Evolutionary conservation across 1,284 basidiomycete genomes (phyloP), one percentile per base, ranked within the genome.

Genomic region (Ganoderma lucidum): DNA sequence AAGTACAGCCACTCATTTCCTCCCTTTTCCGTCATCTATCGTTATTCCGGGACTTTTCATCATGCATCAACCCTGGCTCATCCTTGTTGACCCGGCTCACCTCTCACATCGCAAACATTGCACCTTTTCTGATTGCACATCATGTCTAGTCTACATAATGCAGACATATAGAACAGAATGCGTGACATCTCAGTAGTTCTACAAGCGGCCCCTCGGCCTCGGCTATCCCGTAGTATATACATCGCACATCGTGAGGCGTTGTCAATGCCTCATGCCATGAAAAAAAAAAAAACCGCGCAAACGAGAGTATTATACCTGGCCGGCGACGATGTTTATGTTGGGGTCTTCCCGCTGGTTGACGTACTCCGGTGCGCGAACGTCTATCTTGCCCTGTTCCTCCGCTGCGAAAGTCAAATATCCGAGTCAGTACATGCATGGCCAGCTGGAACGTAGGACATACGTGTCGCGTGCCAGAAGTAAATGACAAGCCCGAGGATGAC

Each of bases 401-500:
- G 93, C 92, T 94, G 73, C 10, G 73, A 30, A 66, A n/a, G 2
- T 19, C 35, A 35, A 48, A 8, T 2, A 48, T 14, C 3, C 37
- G 12, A 67, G 10, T 35, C 30, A 67, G 62, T 1, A 15, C 3
- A 44, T 17, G 15, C 12, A 39, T 28, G 8, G 8, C n/a, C 15
- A 17, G 15, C 9, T 9, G 59, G 17, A 41, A 41, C 39, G 5
- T 0, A 12, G 39, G 39, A 14, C 92, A 77, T 81, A 94, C 93
- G 93, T 51, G 90, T 90, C 17, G 91, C 87, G 76, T 86, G 83
- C 93, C 93, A 95, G 83, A 95, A 95, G 81, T 95, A 95, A 53
- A 90, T 85, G 74, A 95, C 81, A 8, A 95, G 85, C 3, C 93
- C 94, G n/a, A 82, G 48, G 59, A 95, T 79, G 68, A 94, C 88